A percentile compares a stretch with the other conserved stretches of the same genome.
phyloP scores from a whole-genome alignment of 352 stramenopile species.

The Phytophthora parvispora region DNA sequence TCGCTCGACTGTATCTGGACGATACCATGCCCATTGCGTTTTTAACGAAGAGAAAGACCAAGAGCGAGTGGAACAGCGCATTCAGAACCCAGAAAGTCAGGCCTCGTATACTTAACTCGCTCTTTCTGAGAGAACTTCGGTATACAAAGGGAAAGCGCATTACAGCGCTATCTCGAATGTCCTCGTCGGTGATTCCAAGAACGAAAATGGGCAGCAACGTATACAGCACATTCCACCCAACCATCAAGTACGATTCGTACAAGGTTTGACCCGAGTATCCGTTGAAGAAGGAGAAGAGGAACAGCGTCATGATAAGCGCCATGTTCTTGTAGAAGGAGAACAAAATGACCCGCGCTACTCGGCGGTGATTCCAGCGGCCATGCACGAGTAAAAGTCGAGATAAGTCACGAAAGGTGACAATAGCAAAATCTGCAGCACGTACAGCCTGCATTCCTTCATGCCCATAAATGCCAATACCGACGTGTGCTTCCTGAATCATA shows the following conservation, averaged over 20 bases:
- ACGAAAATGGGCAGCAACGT: constrained; percentile 95
- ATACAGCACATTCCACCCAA: constrained; percentile 97
- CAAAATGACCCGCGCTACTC: constrained; percentile 84
- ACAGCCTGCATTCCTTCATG: constrained; percentile 97
- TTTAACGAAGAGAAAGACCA: constrained; percentile 80
- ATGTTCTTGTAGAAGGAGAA: constrained; percentile 95
- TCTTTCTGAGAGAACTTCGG: constrained; percentile 68
- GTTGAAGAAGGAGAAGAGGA: constrained; percentile 90
- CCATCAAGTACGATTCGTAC: constrained; percentile 91
- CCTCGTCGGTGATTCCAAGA: constrained; percentile 85
- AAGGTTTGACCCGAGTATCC: constrained; percentile 94
- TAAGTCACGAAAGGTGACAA: constrained; percentile 84
- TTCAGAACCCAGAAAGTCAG: constrained; percentile 81
- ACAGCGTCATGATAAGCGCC: constrained; percentile 95
- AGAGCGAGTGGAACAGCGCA: constrained; percentile 73
- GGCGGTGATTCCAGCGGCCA: constrained; percentile 87
- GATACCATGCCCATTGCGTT: constrained; percentile 50
- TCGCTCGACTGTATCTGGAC: constrained; percentile 51
- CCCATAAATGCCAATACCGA: constrained; percentile 99
- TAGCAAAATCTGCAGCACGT: constrained; percentile 86
- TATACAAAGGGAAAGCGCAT: constrained; percentile 87
- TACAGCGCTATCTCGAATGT: constrained; percentile 80
- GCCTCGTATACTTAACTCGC: constrained; percentile 67
- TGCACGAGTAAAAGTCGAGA: constrained; percentile 85
- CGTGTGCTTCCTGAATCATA: constrained; percentile 99